Conservation (phyloP, 2,329 filamentous ascomycete genomes). For the Hymenotorrendiella dingleyae region DNA sequence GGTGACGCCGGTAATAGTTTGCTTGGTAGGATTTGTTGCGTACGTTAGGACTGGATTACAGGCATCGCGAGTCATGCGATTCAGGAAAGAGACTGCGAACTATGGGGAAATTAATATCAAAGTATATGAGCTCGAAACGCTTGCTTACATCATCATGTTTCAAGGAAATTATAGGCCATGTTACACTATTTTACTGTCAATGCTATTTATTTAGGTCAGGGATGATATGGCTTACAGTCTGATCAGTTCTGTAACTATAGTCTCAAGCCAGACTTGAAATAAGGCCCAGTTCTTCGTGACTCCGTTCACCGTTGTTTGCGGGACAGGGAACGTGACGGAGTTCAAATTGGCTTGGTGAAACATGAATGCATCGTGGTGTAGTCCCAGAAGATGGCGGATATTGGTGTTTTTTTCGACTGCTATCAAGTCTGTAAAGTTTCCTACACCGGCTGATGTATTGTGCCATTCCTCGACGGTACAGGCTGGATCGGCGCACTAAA, state of each 20-base stretch:
- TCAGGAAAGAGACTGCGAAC: constrained; percentile 38
- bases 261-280: constrained; percentile 29
- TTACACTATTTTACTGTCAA: constrained; percentile 31
- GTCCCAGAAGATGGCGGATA: constrained; percentile 48
- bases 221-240: constrained; percentile 23
- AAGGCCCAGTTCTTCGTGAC: constrained; percentile 20
- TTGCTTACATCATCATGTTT: constrained; percentile 50
- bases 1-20: constrained; percentile 22
- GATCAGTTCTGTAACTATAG: constrained; percentile 24
- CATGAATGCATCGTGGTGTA: constrained; percentile 34
- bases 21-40: constrained; percentile 10
- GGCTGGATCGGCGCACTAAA: constrained; percentile 49
- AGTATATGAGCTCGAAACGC: not conserved
- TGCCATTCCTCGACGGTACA: constrained; percentile 58
- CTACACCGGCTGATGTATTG: constrained; percentile 49
- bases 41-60: constrained; percentile 20
- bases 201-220: not conserved
- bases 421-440: constrained; percentile 47
- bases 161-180: constrained; percentile 48
- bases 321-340: constrained; percentile 39
- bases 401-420: constrained; percentile 45
- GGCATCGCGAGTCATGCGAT: constrained; percentile 34
- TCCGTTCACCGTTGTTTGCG: constrained; percentile 23
- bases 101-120: not conserved
- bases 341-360: constrained; percentile 59